Percentiles rank a stretch among this genome's conserved stretches.
Evolutionary conservation across 1,284 basidiomycete genomes (phyloP).

Genomic region (Trichosporon sp.): DNA sequence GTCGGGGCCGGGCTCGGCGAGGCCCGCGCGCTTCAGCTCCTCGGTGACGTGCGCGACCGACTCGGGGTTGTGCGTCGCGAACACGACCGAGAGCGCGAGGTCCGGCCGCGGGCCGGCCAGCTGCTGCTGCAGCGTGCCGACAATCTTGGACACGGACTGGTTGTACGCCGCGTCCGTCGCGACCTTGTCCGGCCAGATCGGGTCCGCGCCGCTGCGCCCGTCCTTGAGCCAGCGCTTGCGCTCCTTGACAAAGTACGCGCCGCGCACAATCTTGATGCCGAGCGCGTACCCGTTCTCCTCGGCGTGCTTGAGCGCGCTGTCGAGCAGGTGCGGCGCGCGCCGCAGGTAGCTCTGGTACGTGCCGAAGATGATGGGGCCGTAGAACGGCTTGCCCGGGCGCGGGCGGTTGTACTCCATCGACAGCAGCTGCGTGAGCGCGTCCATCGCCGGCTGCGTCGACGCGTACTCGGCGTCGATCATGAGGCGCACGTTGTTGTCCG

Average conservation of each 20-base stretch:
- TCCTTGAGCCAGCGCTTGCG: slow-evolving; percentile 42
- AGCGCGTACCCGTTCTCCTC: slow-evolving; percentile 67
- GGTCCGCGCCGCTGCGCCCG: slow-evolving; percentile 42
- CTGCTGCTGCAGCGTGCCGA: slow-evolving; percentile 51
- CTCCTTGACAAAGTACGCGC: slow-evolving; percentile 85
- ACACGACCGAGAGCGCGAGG: slow-evolving; percentile 64
- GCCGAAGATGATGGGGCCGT: slow-evolving; percentile 50
- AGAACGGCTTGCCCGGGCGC: slow-evolving; percentile 20
- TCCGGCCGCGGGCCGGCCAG: slow-evolving; percentile 48
- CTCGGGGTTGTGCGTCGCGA: slow-evolving; percentile 79
- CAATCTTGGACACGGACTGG: slow-evolving; percentile 60
- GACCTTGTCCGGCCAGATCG: slow-evolving; percentile 51
- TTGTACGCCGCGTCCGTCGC: slow-evolving; percentile 82
- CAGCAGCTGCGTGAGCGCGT: slow-evolving; percentile 68
- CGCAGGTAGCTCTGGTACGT: slow-evolving; percentile 83
- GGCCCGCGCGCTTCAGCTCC: slow-evolving; percentile 58
- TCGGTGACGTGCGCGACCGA: slow-evolving; percentile 62
- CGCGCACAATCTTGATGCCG: slow-evolving; percentile 90
- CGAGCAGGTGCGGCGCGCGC: slow-evolving; percentile 60
- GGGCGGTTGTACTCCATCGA: slow-evolving; percentile 68
- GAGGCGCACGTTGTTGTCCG: slow-evolving; percentile 54
- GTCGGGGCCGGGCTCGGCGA: slow-evolving; percentile 51
- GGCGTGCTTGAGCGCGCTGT: slow-evolving; percentile 65
- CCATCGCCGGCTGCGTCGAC: slow-evolving; percentile 78
- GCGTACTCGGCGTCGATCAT: slow-evolving; percentile 76